phyloP scores from a whole-genome alignment of 352 stramenopile genomes.

The Poterioochromonas sp. region DNA sequence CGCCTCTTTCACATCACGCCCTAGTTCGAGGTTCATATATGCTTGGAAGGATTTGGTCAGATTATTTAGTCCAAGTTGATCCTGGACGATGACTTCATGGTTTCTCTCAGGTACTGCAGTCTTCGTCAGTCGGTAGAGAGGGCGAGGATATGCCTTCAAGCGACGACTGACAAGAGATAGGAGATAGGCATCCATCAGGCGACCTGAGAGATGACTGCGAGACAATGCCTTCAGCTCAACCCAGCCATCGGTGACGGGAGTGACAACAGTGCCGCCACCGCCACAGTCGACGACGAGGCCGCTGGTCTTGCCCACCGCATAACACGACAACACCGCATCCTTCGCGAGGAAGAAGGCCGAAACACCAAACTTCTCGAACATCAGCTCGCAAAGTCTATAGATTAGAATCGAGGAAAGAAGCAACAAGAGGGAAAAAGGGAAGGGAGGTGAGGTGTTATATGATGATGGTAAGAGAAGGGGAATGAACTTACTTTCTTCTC shows the following conservation, averaged over 20 bases:
- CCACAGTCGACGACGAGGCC: constrained; percentile 22
- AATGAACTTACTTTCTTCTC: constrained; percentile 3
- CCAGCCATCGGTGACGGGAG: constrained; percentile 22
- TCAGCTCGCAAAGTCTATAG: constrained; percentile 48
- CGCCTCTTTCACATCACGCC: constrained; percentile 4
- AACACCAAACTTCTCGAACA: constrained; percentile 64
- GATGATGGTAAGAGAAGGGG: neutral
- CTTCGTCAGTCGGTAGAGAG: constrained; percentile 10
- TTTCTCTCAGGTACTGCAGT: neutral
- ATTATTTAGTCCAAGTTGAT: neutral
- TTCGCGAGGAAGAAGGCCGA: constrained; percentile 68
- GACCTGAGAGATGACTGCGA: neutral
- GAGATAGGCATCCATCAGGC: neutral
- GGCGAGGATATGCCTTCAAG: neutral
- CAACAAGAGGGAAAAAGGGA: neutral
- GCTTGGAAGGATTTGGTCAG: neutral
- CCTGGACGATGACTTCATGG: neutral
- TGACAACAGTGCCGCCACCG: neutral
- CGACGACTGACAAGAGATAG: neutral
- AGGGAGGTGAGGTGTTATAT: neutral
- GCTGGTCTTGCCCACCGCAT: constrained; percentile 65
- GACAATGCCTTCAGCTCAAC: neutral
- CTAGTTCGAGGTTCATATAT: constrained; percentile 20
- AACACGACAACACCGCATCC: constrained; percentile 64
- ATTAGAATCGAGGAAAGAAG: neutral